phyloP scores from a whole-genome alignment of 371 early-diverging fungal genomes.

The Apophysomyces trapeziformis region DNA sequence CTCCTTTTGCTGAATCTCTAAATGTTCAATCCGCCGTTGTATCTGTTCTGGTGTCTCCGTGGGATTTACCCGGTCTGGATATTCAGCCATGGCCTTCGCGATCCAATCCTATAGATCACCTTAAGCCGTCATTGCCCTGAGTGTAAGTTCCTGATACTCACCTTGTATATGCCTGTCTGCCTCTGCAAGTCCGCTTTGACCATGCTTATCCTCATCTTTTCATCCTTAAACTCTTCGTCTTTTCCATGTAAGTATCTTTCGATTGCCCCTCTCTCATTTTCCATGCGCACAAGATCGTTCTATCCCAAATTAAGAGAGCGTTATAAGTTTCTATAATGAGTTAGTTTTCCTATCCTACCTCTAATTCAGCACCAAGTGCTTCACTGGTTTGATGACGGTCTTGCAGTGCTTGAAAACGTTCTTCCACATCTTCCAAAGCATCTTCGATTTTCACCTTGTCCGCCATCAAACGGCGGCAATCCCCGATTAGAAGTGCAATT shows the following conservation, averaged over 20 bases:
- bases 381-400: slow-evolving; percentile 13
- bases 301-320: neutral
- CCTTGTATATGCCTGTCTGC: neutral
- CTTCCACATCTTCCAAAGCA: slow-evolving; percentile 11
- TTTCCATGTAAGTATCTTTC: no score
- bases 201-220: neutral
- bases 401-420: slow-evolving; percentile 16
- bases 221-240: slow-evolving; percentile 1
- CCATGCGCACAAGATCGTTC: no score
- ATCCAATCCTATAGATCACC: slow-evolving; percentile 39
- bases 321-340: neutral
- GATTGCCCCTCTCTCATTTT: no score
- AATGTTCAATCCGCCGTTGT: slow-evolving; percentile 62
- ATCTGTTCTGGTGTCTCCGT: slow-evolving; percentile 52
- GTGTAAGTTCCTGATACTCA: neutral
- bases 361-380: no score
- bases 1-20: slow-evolving; percentile 56
- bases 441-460: slow-evolving; percentile 2
- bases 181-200: neutral
- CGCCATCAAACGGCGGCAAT: slow-evolving; percentile 19
- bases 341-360: neutral
- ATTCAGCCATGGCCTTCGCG: slow-evolving; percentile 56
- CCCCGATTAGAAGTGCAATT: slow-evolving; percentile 12
- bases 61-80: slow-evolving; percentile 68
- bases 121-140: neutral